Evolutionary conservation across 148 eudicot species (phyloP).

Genomic region (Nepenthes gracilis): DNA sequence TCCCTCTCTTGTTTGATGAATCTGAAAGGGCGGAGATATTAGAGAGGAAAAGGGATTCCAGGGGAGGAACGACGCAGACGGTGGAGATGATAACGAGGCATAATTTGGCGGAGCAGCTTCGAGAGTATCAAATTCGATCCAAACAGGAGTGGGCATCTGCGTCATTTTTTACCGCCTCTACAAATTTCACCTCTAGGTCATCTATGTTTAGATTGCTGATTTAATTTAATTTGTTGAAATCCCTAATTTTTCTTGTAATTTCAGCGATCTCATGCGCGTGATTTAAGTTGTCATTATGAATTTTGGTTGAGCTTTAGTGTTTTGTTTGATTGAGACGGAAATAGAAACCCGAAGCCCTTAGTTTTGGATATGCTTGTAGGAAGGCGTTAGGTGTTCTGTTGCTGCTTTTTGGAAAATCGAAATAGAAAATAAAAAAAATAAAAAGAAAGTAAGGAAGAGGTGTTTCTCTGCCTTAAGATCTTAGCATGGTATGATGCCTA

Average conservation of each 20-base stretch:
- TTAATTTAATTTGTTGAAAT: constrained; percentile 1
- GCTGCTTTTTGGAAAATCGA: too few species aligned
- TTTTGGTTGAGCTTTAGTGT: too few species aligned
- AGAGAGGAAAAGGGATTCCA: constrained; percentile 1
- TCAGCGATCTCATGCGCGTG: background rate
- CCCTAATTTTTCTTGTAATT: background rate
- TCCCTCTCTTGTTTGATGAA: constrained; percentile 4
- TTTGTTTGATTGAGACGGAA: too few species aligned
- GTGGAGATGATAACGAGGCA: constrained; percentile 73
- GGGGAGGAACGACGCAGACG: constrained; percentile 6
- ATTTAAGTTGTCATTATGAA: too few species aligned
- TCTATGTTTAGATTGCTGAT: background rate
- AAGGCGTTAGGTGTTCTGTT: too few species aligned
- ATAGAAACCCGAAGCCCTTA: too few species aligned
- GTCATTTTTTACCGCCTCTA: constrained; percentile 66
- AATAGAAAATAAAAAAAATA: too few species aligned
- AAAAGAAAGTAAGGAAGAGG: too few species aligned
- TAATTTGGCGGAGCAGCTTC: constrained; percentile 83
- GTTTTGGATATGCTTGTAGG: too few species aligned
- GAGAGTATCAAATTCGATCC: constrained; percentile 89
- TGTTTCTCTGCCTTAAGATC: too few species aligned
- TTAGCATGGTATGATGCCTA: too few species aligned
- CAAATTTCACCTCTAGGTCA: constrained; percentile 63
- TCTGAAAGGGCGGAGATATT: constrained; percentile 2
- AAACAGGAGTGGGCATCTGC: constrained; percentile 83